Conservation (phyloP, 192 early-diverging fungal genomes). For the Linnemannia zychae region DNA sequence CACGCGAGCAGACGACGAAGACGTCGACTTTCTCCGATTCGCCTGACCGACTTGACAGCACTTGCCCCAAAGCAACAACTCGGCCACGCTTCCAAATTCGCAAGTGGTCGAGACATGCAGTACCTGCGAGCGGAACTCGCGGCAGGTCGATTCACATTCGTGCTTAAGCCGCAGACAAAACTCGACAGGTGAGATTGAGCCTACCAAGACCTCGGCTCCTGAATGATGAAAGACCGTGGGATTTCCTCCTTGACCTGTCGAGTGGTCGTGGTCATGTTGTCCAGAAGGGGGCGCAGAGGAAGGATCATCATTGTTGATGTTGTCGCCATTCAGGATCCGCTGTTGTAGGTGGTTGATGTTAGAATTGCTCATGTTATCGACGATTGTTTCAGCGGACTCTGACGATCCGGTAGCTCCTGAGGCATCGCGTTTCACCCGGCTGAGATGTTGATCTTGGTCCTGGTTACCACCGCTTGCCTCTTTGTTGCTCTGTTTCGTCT, state of each 20-base stretch:
- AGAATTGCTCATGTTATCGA: not conserved
- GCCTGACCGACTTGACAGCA: constrained; percentile 44
- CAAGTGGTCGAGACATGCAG: constrained; percentile 30
- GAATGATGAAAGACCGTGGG: constrained; percentile 21
- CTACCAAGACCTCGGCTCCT: constrained; percentile 16
- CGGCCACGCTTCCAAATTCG: constrained; percentile 36
- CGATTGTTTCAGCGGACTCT: not conserved
- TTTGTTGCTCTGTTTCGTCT: not conserved
- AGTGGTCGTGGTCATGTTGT: not conserved
- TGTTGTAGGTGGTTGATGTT: not conserved
- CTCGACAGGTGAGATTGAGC: constrained; percentile 19
- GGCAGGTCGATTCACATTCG: constrained; percentile 46
- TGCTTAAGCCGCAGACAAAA: constrained; percentile 48
- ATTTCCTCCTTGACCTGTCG: not conserved
- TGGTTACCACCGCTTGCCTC: too few relatives aligned
- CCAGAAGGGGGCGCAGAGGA: not conserved
- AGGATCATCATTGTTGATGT: not conserved
- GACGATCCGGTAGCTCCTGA: not conserved
- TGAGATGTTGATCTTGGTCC: not conserved
- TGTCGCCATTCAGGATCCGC: not conserved
- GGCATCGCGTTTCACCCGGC: not conserved
- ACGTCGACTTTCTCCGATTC: not conserved
- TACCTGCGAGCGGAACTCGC: constrained; percentile 19
- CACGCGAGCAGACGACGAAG: not conserved
- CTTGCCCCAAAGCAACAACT: constrained; percentile 45